Evolutionary conservation across 1,284 basidiomycete genomes (phyloP).

Genomic region (Phylloporus gajari): DNA sequence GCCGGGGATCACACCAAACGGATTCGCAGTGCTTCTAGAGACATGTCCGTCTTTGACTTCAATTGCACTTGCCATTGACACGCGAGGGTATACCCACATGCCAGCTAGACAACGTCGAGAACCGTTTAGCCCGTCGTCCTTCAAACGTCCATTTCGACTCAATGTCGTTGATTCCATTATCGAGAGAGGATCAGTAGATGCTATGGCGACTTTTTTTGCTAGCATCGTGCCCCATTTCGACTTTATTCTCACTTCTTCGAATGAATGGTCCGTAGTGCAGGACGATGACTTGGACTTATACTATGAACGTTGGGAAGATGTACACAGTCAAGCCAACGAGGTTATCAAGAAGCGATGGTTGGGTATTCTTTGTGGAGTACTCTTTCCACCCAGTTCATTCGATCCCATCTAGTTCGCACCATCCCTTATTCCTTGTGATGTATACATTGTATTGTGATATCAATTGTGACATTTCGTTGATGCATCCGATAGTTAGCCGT

Average conservation of each 20-base stretch:
- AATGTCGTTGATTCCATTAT: background rate
- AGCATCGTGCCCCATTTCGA: background rate
- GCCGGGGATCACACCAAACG: background rate
- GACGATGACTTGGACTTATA: background rate
- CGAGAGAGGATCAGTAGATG: background rate
- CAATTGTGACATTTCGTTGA: too few species aligned
- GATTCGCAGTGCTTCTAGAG: conserved; percentile 1
- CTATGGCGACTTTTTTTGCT: background rate
- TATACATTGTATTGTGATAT: too few species aligned
- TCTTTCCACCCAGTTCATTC: background rate
- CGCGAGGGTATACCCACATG: background rate
- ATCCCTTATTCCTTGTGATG: too few species aligned
- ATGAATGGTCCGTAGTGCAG: background rate
- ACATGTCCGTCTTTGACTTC: background rate
- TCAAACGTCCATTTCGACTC: background rate
- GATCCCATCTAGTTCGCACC: too few species aligned
- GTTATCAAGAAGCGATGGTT: background rate
- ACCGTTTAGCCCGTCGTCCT: background rate
- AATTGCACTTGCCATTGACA: background rate
- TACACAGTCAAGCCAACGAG: background rate
- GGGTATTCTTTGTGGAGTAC: background rate
- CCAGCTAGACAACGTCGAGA: background rate
- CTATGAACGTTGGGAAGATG: background rate
- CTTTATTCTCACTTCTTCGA: background rate
- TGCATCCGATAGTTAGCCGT: too few species aligned